A percentile compares a stretch with the other conserved stretches of the same genome.
phyloP scores from a whole-genome alignment of 2,329 filamentous ascomycete species.

The Fonsecaea multimorphosa region DNA sequence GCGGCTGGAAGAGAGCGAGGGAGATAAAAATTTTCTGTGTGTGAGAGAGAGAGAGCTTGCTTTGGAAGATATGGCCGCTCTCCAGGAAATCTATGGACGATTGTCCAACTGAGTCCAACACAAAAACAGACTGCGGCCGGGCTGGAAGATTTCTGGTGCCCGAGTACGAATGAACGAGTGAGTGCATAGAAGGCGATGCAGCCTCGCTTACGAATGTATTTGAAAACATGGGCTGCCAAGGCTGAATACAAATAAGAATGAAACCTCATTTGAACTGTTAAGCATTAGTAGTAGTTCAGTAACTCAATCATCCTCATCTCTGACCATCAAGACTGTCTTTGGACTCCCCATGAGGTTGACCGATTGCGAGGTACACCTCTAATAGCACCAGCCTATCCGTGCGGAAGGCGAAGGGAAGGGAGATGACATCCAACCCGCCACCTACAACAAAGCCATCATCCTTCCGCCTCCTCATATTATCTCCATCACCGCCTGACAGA shows the following conservation, averaged over 20 bases:
- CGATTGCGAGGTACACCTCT: background rate
- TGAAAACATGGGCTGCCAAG: conserved; percentile 13
- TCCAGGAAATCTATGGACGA: background rate
- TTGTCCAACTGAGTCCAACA: background rate
- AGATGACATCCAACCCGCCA: conserved; percentile 7
- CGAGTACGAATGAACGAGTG: background rate
- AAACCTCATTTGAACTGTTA: background rate
- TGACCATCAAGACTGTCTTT: background rate
- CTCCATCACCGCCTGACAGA: conserved; percentile 25
- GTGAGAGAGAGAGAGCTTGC: background rate
- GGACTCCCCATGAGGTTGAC: background rate
- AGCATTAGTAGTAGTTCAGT: background rate
- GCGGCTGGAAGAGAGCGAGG: background rate
- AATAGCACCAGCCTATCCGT: background rate
- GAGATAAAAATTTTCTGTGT: background rate
- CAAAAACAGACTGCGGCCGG: background rate
- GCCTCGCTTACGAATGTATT: conserved; percentile 11
- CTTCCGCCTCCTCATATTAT: conserved; percentile 38
- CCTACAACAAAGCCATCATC: conserved; percentile 28
- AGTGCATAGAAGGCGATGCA: background rate
- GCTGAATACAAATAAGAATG: conserved; percentile 7
- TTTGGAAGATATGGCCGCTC: background rate
- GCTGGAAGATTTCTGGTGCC: background rate
- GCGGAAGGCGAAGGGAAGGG: background rate
- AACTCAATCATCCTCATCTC: background rate